These are phyloP conservation scores for Backusella tarrabulga DNA, from an alignment of 192 early-diverging fungal species.

Conservation along the genomic window DNA sequence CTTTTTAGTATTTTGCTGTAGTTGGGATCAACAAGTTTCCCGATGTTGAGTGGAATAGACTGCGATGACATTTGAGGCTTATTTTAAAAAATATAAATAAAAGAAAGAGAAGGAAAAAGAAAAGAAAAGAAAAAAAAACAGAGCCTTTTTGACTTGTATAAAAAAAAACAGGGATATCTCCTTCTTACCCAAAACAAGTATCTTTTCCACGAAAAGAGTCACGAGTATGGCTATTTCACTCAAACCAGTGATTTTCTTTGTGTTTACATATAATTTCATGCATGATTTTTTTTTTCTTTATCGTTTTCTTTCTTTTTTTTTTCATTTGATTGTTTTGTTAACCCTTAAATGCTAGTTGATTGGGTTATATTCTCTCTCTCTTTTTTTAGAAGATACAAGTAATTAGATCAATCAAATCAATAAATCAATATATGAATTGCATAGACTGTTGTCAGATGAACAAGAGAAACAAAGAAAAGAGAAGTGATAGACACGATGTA, in stretches of 20 bases:
- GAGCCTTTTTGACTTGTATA: background rate
- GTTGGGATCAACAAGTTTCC: constrained; percentile 37
- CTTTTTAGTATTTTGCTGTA: constrained; percentile 29
- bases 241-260: background rate
- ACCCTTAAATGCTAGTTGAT: background rate
- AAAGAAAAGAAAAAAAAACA: background rate
- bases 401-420: too few species aligned
- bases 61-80: background rate
- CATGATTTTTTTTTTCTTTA: background rate
- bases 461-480: background rate
- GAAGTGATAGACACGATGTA: background rate
- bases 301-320: background rate
- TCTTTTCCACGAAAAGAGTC: background rate
- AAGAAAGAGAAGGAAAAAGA: background rate
- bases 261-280: background rate
- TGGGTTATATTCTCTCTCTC: background rate
- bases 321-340: background rate
- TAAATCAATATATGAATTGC: background rate
- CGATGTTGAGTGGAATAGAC: background rate
- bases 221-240: background rate
- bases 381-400: background rate
- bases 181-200: background rate
- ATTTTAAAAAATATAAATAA: background rate
- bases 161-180: background rate
- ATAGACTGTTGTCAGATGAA: background rate